Percentiles rank a stretch among this genome's conserved stretches.
These are phyloP conservation scores for Durotheca rogersii DNA, from an alignment of 495 filamentous ascomycete genomes.

Conservation along the genomic window DNA sequence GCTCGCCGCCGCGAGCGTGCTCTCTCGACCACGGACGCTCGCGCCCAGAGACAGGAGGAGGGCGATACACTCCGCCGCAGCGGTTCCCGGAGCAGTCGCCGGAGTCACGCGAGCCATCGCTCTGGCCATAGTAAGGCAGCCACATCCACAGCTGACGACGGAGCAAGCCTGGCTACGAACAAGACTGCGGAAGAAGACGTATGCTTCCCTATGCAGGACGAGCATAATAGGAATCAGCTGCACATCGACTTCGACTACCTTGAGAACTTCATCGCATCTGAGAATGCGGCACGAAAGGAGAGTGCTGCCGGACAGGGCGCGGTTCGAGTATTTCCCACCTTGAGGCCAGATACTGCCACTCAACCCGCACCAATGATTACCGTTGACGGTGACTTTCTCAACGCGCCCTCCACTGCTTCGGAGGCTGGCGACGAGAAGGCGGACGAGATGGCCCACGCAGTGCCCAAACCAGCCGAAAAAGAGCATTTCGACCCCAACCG, in stretches of 20 bases:
- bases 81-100: conserved; percentile 65
- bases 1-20: conserved; percentile 59
- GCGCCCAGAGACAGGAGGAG: conserved; percentile 50
- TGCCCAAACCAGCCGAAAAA: conserved; percentile 24
- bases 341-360: conserved; percentile 39
- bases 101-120: conserved; percentile 37
- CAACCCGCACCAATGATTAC: conserved; percentile 38
- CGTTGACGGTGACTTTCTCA: conserved; percentile 50
- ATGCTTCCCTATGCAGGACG: conserved; percentile 68
- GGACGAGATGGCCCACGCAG: conserved; percentile 17
- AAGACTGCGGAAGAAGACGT: conserved; percentile 76
- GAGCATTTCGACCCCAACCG: conserved; percentile 61
- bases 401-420: conserved; percentile 44
- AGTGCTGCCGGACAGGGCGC: conserved; percentile 38
- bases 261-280: conserved; percentile 69
- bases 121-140: conserved; percentile 45
- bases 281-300: conserved; percentile 53
- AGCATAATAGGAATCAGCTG: conserved; percentile 46
- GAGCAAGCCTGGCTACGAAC: conserved; percentile 51
- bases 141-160: conserved; percentile 48
- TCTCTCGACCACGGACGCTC: conserved; percentile 51
- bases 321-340: conserved; percentile 62
- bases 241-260: conserved; percentile 85
- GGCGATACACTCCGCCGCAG: conserved; percentile 69
- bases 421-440: conserved; percentile 40